phyloP scores from a whole-genome alignment of 1,139 yeast species.

The Hansenula lynferdii region DNA sequence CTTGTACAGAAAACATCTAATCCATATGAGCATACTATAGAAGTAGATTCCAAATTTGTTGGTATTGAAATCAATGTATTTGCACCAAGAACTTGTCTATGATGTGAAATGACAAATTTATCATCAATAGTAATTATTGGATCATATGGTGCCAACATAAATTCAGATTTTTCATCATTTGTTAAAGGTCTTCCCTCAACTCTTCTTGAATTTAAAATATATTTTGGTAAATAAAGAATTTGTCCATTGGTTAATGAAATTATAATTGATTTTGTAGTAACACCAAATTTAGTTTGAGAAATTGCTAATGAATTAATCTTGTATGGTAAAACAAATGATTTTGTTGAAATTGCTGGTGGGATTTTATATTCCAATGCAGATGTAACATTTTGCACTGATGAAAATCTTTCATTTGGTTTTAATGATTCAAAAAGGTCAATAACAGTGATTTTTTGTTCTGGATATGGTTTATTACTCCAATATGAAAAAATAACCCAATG shows the following conservation, averaged over 20 bases:
- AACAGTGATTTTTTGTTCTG: slow-evolving; percentile 53
- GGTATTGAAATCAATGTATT: slow-evolving; percentile 45
- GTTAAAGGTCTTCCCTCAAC: slow-evolving; percentile 50
- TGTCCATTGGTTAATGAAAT: slow-evolving; percentile 57
- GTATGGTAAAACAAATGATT: slow-evolving; percentile 61
- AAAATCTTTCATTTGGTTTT: slow-evolving; percentile 40
- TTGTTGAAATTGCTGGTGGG: slow-evolving; percentile 41
- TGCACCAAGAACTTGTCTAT: slow-evolving; percentile 28
- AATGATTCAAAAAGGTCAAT: slow-evolving; percentile 74
- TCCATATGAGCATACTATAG: slow-evolving; percentile 63
- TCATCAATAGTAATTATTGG: slow-evolving; percentile 54
- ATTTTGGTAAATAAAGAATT: slow-evolving; percentile 64
- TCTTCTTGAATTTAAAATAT: slow-evolving; percentile 55
- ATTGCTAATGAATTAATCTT: slow-evolving; percentile 46
- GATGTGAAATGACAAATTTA: slow-evolving; percentile 36
- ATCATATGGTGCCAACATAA: slow-evolving; percentile 59
- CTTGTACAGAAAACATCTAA: slow-evolving; percentile 73
- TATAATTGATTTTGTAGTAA: slow-evolving; percentile 66
- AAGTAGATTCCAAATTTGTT: slow-evolving; percentile 78
- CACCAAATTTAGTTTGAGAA: slow-evolving; percentile 67
- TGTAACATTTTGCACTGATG: slow-evolving; percentile 20
- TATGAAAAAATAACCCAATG: slow-evolving; percentile 79
- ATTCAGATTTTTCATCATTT: slow-evolving; percentile 54
- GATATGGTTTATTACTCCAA: slow-evolving; percentile 42
- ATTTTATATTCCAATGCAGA: slow-evolving; percentile 34